These are phyloP conservation scores for Chondrus crispus DNA, from an alignment of 23 red algal species.

Conservation along the genomic window DNA sequence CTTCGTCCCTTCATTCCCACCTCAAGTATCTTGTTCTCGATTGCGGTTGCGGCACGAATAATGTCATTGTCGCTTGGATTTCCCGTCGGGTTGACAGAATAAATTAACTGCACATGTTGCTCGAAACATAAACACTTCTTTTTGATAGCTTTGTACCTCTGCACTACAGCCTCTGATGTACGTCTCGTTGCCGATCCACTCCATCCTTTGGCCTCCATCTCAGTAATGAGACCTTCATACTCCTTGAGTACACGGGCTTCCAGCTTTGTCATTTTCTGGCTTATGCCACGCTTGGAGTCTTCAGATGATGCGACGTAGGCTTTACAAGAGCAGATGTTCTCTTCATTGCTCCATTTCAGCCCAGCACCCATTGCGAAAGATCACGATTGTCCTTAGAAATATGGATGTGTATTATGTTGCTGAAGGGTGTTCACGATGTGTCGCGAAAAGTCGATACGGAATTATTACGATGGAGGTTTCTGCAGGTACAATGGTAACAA, in stretches of 20 bases:
- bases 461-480: not conserved
- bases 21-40: not conserved
- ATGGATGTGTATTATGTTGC: no score
- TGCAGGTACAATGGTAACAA: not conserved
- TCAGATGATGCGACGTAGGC: not conserved
- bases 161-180: no score
- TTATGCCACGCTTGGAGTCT: not conserved
- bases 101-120: not conserved
- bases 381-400: no score
- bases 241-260: no score
- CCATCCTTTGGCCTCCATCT: no score
- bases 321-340: not conserved
- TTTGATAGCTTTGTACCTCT: not conserved
- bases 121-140: not conserved
- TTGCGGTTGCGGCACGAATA: not conserved
- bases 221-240: no score
- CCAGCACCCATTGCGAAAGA: not conserved
- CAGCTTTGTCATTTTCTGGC: no score
- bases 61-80: not conserved
- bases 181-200: no score
- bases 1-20: not conserved
- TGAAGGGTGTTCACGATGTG: not conserved
- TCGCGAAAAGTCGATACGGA: not conserved
- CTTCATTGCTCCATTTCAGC: not conserved
- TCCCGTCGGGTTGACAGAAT: not conserved